Conservation (phyloP, 1,284 basidiomycete genomes). For the Boletus sp. region DNA sequence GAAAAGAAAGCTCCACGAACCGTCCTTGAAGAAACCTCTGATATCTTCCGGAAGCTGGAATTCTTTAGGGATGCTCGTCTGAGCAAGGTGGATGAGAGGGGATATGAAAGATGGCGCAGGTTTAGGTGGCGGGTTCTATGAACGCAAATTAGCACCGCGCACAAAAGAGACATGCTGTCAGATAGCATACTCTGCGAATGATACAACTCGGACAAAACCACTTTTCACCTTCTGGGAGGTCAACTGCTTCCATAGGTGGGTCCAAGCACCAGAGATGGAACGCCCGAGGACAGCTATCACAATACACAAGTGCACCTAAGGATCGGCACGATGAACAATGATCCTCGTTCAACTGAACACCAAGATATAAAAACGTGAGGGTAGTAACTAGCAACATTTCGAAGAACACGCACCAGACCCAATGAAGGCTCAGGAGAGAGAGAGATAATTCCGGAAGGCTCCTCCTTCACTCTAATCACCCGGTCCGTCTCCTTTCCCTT, state of each 20-base stretch:
- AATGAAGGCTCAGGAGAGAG: conserved; percentile 47
- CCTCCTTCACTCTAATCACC: conserved; percentile 62
- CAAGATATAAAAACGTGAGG: conserved; percentile 21
- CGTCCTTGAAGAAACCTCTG: conserved; percentile 81
- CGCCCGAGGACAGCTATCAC: conserved; percentile 93
- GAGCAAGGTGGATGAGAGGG: conserved; percentile 65
- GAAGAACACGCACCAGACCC: conserved; percentile 37
- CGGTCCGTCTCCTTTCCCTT: conserved; percentile 64
- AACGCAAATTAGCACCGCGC: conserved; percentile 16
- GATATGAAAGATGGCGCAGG: conserved; percentile 57
- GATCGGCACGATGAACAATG: conserved; percentile 90
- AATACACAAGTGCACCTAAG: conserved; percentile 82
- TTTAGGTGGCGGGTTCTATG: conserved; percentile 62
- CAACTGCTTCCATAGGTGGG: conserved; percentile 86
- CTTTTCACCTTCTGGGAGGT: conserved; percentile 79
- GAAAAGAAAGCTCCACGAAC: conserved; percentile 40
- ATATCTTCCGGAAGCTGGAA: conserved; percentile 90
- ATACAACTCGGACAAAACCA: conserved; percentile 91
- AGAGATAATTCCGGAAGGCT: conserved; percentile 49
- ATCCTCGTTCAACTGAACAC: conserved; percentile 79
- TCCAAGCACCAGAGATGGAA: conserved; percentile 97
- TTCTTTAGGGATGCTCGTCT: conserved; percentile 68
- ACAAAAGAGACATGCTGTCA: conserved; percentile 9
- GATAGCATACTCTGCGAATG: conserved; percentile 55
- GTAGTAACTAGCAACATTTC: conserved; percentile 7